Base-by-base conservation (phyloP, 192 early-diverging fungal genomes). In the Globomyces pollinis-pini region DNA sequence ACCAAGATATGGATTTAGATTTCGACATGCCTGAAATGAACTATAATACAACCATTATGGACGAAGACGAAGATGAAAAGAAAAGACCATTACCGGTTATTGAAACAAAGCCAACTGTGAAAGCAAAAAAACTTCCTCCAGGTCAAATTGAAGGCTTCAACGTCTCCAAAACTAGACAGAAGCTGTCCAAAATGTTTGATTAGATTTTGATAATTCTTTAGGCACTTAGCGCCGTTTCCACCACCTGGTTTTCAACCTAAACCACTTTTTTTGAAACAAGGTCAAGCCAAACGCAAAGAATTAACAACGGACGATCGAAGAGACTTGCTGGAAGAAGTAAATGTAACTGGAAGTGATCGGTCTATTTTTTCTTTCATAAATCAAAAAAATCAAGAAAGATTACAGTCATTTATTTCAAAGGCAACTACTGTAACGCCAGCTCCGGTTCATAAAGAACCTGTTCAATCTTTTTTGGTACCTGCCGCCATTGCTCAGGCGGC, bases 331-430 rank as follows among this genome's bases (percentile, higher is more conserved):
- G 90, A 88, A 1, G 90, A 92, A 61, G 83, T 75, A 39, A 76
- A 79, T 0, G 73, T 88, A 12, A 71, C 74, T 13, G 84, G 67
- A 11, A 84, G 84, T 0, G 42, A 60, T 9, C 73, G 87, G 45
- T 87, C 84, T 47, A 85, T 93, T 1, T 93, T 89, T 60, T 75
- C 84, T 28, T 85, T 74, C 62, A 70, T 91, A 0, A 71, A 85
- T 3, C 24, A 76, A 5, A 76, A 84, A 44, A 75, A 84, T 38
- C 88, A 91, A 60, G 77, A 82, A 31, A 55, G 70, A 33, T 60
- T 91, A 12, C 79, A 83, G 51, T 63, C 65, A 6, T 62, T 80
- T n/a, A 47, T 85, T 18, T 61, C 73, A 2, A 64, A 64, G 42
- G 69, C 75, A 3, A 62, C 36, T 36, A 60, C 21, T 13, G 42